Evolutionary conservation across 2,329 filamentous ascomycete species (phyloP).

Genomic region (Colletotrichum sublineola): DNA sequence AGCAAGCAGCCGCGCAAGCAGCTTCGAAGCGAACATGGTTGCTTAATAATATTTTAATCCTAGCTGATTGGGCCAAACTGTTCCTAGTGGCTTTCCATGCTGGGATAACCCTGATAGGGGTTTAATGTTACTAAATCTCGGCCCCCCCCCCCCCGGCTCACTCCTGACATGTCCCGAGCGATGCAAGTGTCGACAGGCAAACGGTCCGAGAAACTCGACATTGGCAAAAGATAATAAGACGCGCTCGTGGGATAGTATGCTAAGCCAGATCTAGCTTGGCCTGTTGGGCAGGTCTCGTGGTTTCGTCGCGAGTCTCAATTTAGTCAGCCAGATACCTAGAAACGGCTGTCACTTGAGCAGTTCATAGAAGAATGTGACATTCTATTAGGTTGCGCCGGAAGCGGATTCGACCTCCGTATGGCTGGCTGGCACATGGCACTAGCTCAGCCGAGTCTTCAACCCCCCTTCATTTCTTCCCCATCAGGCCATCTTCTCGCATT

Average conservation of each 20-base stretch:
- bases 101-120: neutral
- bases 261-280: constrained; percentile 4
- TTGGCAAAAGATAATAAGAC: neutral
- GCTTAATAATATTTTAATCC: neutral
- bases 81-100: neutral
- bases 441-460: constrained; percentile 29
- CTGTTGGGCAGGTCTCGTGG: constrained; percentile 6
- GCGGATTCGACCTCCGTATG: constrained; percentile 24
- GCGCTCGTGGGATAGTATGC: neutral
- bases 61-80: neutral
- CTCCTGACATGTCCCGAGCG: neutral
- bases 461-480: constrained; percentile 12
- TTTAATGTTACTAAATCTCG: neutral
- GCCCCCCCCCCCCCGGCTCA: too few species aligned
- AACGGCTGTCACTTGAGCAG: constrained; percentile 10
- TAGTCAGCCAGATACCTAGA: constrained; percentile 4
- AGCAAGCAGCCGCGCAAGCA: neutral
- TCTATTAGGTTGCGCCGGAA: constrained; percentile 7
- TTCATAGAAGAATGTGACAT: constrained; percentile 6
- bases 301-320: constrained; percentile 1
- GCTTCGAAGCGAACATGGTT: neutral
- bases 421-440: constrained; percentile 33
- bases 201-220: neutral
- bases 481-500: neutral
- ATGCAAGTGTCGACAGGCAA: neutral